Evolutionary conservation across 148 eudicot genomes (phyloP).

Genomic region (Silene uniflora): DNA sequence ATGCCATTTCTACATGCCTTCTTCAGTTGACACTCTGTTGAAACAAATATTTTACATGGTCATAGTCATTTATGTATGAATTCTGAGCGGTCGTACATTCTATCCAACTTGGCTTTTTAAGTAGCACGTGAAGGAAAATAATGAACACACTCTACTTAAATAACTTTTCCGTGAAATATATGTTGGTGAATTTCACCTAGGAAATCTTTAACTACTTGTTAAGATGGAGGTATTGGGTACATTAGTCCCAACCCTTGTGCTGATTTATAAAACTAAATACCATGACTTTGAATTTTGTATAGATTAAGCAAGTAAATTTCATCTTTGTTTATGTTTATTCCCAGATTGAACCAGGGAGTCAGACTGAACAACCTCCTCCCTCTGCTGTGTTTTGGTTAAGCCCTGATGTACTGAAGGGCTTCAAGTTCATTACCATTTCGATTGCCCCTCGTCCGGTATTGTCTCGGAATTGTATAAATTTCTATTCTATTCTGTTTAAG

Average conservation of each 20-base stretch:
- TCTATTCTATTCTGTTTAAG: background rate
- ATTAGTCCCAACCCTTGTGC: background rate
- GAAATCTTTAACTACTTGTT: background rate
- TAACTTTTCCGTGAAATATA: background rate
- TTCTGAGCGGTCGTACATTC: background rate
- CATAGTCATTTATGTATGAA: background rate
- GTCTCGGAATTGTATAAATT: slow-evolving; percentile 10
- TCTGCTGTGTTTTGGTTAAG: slow-evolving; percentile 83
- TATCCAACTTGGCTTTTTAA: background rate
- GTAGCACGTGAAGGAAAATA: slow-evolving; percentile 1
- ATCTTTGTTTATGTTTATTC: background rate
- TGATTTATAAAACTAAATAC: background rate
- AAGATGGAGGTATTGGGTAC: slow-evolving; percentile 1
- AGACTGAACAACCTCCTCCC: slow-evolving; percentile 98
- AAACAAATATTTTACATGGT: slow-evolving; percentile 8
- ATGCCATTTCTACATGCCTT: slow-evolving; percentile 16
- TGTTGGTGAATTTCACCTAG: background rate
- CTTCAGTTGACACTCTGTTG: slow-evolving; percentile 4
- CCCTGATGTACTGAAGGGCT: slow-evolving; percentile 69
- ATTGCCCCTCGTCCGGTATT: slow-evolving; percentile 97
- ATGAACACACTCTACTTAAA: background rate
- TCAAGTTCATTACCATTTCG: slow-evolving; percentile 87
- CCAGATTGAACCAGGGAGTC: slow-evolving; percentile 97
- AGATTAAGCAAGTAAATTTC: background rate
- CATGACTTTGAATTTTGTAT: background rate